Evolutionary conservation across 257 asterid species (phyloP).

Genomic region (Solanum clarkiae): DNA sequence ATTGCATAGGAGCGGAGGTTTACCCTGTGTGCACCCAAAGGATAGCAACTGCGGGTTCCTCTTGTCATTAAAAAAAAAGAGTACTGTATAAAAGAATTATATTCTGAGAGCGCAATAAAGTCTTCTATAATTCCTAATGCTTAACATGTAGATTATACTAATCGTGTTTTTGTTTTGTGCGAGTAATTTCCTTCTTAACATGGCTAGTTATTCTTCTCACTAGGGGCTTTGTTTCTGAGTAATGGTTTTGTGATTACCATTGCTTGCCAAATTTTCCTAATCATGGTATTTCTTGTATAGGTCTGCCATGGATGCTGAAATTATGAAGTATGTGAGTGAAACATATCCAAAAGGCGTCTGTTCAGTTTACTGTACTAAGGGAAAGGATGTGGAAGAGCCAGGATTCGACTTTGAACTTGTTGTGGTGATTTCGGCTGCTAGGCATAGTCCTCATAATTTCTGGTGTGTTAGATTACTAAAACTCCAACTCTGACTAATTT

Average conservation of each 20-base stretch:
- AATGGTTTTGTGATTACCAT: not conserved
- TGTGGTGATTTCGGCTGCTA: conserved; percentile 84
- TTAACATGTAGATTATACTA: not conserved
- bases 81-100: not conserved
- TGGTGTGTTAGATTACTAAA: conserved; percentile 38
- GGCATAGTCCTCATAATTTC: conserved; percentile 91
- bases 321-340: conserved; percentile 73
- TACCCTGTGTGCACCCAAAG: too few relatives aligned
- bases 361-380: conserved; percentile 67
- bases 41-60: too few relatives aligned
- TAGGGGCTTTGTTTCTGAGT: not conserved
- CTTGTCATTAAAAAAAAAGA: too few relatives aligned
- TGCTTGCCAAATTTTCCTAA: conserved; percentile 1
- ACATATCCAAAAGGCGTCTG: conserved; percentile 83
- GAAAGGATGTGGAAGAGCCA: conserved; percentile 80
- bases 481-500: not conserved
- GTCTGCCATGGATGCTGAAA: conserved; percentile 76
- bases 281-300: conserved; percentile 26
- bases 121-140: not conserved
- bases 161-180: not conserved
- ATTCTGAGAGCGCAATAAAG: not conserved
- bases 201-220: not conserved
- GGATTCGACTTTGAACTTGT: conserved; percentile 84
- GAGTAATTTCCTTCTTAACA: not conserved
- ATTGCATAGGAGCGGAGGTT: too few relatives aligned